Base-by-base conservation (phyloP, 2,329 filamentous ascomycete genomes). In the Dissoconium aciculare region DNA sequence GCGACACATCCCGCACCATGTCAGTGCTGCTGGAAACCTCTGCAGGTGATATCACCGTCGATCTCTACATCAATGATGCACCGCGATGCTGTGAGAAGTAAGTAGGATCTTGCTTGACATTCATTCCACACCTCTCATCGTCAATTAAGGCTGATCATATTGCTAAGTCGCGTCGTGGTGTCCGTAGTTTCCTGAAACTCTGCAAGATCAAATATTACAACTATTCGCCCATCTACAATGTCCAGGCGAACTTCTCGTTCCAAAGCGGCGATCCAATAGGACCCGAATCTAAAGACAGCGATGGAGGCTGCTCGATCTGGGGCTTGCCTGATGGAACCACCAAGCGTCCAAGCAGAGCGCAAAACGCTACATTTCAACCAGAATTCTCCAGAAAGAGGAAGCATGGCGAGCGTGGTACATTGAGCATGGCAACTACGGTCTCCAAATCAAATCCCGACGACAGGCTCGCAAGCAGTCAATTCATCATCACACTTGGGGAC, bases 181-280 rank as follows among this genome's bases (percentile, higher is more conserved):
- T 45, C 49, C 53, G 40, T 57, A 91, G 83, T 67, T 95, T 98
- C 57, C 65, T 98, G 34, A 95, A 98, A 67, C 80, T 98, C 46
- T 94, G 89, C 72, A 95, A 95, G 62, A 66, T 84, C 59, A 98
- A 94, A 63, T 98, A 95, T 63, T 98, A 94, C 73, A 95, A 95
- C 63, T 95, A 91, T 56, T 76, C 84, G 4, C 89, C 87, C 15
- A 63, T 95, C 32, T 82, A 94, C 60, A 84, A 78, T 43, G 72
- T 98, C 21, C 89, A 94, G 53, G 89, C 87, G 55, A 75, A 83
- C 58, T 95, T 94, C 59, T 92, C 85, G 38, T 93, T 93, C 58
- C 87, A 95, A 58, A 91, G 82, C 17, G 87, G 87, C 53, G 89
- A 95, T 50, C 87, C 87, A 9, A 74, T 95, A 31, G 87, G 89